Evolutionary conservation across 192 early-diverging fungal species (phyloP), one percentile per base, ranked within the genome.

Genomic region (Backusella macrospora): DNA sequence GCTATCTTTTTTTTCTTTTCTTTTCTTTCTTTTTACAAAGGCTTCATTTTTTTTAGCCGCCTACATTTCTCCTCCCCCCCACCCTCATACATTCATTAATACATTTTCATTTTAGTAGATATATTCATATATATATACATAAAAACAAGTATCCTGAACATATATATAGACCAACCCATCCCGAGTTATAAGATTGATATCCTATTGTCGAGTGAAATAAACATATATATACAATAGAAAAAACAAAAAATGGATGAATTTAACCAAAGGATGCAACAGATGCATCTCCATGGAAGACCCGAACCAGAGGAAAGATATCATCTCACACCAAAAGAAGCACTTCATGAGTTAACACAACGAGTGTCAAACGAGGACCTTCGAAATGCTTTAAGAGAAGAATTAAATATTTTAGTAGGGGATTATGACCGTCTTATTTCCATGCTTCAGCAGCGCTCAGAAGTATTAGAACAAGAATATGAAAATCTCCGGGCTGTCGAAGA

Each of bases 391-490:
- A 44, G 71, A 42, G 29, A 40, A 4, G 70, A 77, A 29, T 0
- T 71, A n/a, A 71, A 77, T 49, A 63, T 44, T 8, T 18, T 72
- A 15, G 34, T 65, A 26, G 34, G 38, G 12, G 76, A 77, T 42
- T 64, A 77, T 43, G 76, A 66, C 1, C 62, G 70, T n/a, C 62
- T 67, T 37, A 48, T 77, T 37, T 43, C 18, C 3, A 72, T 72
- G 70, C 47, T 77, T 1, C 62, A 77, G 59, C 70, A 77, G 18
- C 76, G 76, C 23, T 64, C 64, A 16, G 76, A 77, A 7, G 21
- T 71, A 21, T 64, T 77, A n/a, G 76, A 72, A 72, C 62, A 67
- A 29, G 64, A 77, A 65, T 72, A 77, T 15, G 62, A 71, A 23
- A 37, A 72, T n/a, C 63, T 77, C 6, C 63, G 66, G 34, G 6